Conservation (phyloP, 805 yeast genomes). For the Pichia nanzhaoensis region DNA sequence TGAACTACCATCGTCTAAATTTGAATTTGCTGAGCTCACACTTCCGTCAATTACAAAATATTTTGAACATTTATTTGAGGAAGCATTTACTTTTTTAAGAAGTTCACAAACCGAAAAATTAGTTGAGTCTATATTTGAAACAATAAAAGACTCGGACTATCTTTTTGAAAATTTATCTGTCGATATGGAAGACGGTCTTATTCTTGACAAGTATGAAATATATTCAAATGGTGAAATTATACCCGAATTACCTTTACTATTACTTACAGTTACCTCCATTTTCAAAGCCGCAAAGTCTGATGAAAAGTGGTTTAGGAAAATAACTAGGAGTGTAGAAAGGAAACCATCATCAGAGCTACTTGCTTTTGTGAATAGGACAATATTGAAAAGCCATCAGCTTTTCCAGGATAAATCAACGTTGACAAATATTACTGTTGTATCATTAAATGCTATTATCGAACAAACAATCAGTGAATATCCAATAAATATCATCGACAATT, state of each 20-base stretch:
- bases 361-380: constrained; percentile 39
- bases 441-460: constrained; percentile 31
- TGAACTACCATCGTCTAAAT: constrained; percentile 60
- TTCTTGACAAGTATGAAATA: constrained; percentile 57
- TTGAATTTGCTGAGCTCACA: constrained; percentile 76
- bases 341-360: constrained; percentile 24
- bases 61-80: constrained; percentile 25
- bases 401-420: constrained; percentile 41
- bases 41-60: constrained; percentile 35
- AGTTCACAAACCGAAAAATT: constrained; percentile 14
- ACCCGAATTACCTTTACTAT: constrained; percentile 49
- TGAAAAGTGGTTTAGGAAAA: constrained; percentile 27
- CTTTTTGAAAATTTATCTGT: constrained; percentile 29
- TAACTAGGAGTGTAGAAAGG: constrained; percentile 18
- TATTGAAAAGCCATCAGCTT: constrained; percentile 56
- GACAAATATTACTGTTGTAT: constrained; percentile 31
- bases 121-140: constrained; percentile 33
- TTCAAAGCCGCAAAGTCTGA: constrained; percentile 28
- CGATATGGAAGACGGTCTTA: constrained; percentile 28
- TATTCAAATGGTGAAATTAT: constrained; percentile 49
- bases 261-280: constrained; percentile 44
- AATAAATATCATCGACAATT: constrained; percentile 10
- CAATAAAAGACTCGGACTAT: constrained; percentile 31
- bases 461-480: constrained; percentile 45
- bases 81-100: constrained; percentile 16